Evolutionary conservation across 257 asterid species (phyloP).

Genomic region (Voacanga thouarsii): DNA sequence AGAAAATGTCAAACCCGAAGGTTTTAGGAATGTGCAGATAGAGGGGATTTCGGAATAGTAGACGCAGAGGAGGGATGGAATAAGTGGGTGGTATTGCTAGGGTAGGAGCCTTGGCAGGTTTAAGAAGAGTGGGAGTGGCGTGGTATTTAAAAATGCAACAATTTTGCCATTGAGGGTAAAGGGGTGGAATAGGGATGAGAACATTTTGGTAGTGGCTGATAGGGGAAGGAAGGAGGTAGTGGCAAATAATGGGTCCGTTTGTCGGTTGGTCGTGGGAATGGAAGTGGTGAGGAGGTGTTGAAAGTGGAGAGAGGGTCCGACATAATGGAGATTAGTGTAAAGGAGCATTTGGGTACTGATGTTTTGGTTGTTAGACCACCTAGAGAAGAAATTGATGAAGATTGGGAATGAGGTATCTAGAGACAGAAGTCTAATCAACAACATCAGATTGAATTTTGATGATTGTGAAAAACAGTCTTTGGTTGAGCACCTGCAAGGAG

Average conservation of each 20-base stretch:
- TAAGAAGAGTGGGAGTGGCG: constrained; percentile 75
- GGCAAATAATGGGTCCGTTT: constrained; percentile 49
- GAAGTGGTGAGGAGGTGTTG: constrained; percentile 52
- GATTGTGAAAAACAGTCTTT: too few relatives aligned
- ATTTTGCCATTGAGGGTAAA: too few relatives aligned
- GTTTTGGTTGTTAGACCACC: constrained; percentile 73
- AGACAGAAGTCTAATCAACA: too few relatives aligned
- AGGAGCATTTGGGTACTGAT: constrained; percentile 62
- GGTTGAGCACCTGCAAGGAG: too few relatives aligned
- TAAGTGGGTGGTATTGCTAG: constrained; percentile 86
- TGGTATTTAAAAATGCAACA: constrained; percentile 53
- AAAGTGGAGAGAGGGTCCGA: constrained; percentile 55
- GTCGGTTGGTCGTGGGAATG: constrained; percentile 61
- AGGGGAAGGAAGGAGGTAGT: constrained; percentile 51
- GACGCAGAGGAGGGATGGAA: constrained; percentile 78
- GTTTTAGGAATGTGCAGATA: too few relatives aligned
- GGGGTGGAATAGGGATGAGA: too few relatives aligned
- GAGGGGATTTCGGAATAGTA: too few relatives aligned
- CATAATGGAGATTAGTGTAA: constrained; percentile 58
- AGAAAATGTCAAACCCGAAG: too few relatives aligned
- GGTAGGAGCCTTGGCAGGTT: constrained; percentile 63
- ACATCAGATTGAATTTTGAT: too few relatives aligned
- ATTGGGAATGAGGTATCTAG: constrained; percentile 44
- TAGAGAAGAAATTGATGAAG: constrained; percentile 64
- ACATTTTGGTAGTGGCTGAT: too few relatives aligned